A percentile compares a stretch with the other conserved stretches of the same genome.
These are phyloP conservation scores for Eucalyptus fibrosa DNA, from an alignment of 345 rosid genomes.

Conservation along the genomic window DNA sequence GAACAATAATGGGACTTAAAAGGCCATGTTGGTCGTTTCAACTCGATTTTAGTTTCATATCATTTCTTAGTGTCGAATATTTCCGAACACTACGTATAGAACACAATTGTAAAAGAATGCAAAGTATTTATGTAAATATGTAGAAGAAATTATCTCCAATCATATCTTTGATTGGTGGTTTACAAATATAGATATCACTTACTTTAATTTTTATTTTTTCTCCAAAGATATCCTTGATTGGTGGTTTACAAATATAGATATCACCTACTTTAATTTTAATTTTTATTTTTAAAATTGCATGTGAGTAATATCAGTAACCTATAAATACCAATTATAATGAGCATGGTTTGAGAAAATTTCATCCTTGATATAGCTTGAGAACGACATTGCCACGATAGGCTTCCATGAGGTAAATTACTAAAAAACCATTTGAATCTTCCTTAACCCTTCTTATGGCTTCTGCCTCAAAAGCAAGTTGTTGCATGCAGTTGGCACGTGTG, in stretches of 20 bases:
- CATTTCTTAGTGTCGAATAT: no score
- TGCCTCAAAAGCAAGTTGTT: not conserved
- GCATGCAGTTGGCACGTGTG: not conserved
- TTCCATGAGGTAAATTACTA: not conserved
- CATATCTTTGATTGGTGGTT: not conserved
- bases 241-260: no score
- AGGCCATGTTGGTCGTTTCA: no score
- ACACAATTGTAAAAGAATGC: not conserved
- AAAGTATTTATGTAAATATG: no score
- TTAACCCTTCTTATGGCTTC: not conserved
- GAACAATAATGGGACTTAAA: not conserved
- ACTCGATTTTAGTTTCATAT: not conserved
- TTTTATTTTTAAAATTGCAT: no score
- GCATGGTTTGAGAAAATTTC: not conserved
- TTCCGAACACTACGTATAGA: not conserved
- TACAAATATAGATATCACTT: no score
- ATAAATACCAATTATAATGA: not conserved
- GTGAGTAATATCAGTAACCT: not conserved
- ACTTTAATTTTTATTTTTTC: no score
- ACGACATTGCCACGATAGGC: not conserved
- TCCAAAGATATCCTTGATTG: no score
- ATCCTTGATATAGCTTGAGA: not conserved
- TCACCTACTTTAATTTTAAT: no score
- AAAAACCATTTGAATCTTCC: not conserved
- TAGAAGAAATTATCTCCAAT: no score